phyloP scores from a whole-genome alignment of 768 basidiomycete species.

The Sistotremastrum suecicum region DNA sequence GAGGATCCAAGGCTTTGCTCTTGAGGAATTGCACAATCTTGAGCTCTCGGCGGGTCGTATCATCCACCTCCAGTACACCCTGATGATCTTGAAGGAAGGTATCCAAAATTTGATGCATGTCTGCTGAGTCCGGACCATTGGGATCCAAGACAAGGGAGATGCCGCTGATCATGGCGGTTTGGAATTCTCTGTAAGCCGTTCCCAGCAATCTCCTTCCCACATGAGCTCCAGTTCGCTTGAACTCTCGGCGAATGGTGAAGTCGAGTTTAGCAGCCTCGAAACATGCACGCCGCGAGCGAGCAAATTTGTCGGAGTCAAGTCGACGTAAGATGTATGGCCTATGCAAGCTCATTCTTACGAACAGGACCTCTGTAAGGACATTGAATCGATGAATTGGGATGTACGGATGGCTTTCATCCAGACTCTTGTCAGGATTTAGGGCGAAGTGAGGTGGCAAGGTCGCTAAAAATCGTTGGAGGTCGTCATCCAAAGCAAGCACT shows the following conservation, averaged over 20 bases:
- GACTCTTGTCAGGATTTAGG: constrained; percentile 58
- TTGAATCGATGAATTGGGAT: constrained; percentile 80
- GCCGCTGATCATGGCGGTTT: constrained; percentile 80
- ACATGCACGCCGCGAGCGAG: constrained; percentile 70
- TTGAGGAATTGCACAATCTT: constrained; percentile 77
- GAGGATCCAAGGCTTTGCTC: constrained; percentile 32
- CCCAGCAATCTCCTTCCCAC: constrained; percentile 59
- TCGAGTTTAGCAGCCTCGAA: constrained; percentile 86
- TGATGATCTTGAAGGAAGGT: constrained; percentile 60
- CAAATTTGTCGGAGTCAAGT: constrained; percentile 66
- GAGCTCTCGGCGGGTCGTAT: constrained; percentile 69
- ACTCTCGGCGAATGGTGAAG: constrained; percentile 62
- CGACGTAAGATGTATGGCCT: constrained; percentile 79
- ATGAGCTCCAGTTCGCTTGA: constrained; percentile 44
- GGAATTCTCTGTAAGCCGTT: constrained; percentile 78
- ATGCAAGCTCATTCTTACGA: constrained; percentile 72
- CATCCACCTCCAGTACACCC: constrained; percentile 51
- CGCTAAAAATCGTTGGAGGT: constrained; percentile 62
- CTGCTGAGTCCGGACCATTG: constrained; percentile 46
- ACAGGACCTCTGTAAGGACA: constrained; percentile 78
- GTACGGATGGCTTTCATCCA: constrained; percentile 51
- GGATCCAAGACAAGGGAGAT: constrained; percentile 77
- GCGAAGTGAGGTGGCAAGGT: constrained; percentile 69
- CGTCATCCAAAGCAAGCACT: constrained; percentile 69
- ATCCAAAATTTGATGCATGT: constrained; percentile 71